Conservation (phyloP, 225 moss, liverwort and hornwort genomes). For the Asterella californica region DNA sequence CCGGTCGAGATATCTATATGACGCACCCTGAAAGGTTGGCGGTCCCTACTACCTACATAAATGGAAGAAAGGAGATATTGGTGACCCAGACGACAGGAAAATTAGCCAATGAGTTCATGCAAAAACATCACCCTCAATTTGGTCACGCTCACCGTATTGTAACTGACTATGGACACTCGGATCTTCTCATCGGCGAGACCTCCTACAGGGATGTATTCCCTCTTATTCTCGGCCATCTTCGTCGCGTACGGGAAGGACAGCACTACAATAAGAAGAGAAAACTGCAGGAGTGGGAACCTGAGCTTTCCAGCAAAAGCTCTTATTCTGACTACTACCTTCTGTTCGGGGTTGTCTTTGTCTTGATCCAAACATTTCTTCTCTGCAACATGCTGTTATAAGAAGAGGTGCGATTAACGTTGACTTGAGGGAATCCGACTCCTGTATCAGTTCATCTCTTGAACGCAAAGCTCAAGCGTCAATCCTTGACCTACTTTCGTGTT, state of each 20-base stretch:
- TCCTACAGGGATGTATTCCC: conserved; percentile 23
- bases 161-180: conserved; percentile 25
- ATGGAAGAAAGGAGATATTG: conserved; percentile 21
- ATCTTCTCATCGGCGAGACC: conserved; percentile 22
- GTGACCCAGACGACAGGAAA: conserved; percentile 11
- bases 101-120: conserved; percentile 21
- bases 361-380: background rate
- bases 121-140: conserved; percentile 26
- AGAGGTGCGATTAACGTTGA: no score
- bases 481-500: no score
- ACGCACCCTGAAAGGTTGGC: conserved; percentile 19
- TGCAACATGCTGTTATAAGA: no score
- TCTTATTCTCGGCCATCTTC: conserved; percentile 21
- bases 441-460: no score
- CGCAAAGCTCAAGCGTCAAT: no score
- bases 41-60: conserved; percentile 24
- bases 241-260: conserved; percentile 7
- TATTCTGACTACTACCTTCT: background rate
- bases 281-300: background rate
- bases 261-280: background rate
- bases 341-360: background rate
- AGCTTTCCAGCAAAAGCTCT: background rate
- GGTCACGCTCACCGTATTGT: conserved; percentile 12
- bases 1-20: conserved; percentile 22
- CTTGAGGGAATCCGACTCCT: no score